Evolutionary conservation across 2,329 filamentous ascomycete genomes (phyloP).

Genomic region (Colletotrichum sidae): DNA sequence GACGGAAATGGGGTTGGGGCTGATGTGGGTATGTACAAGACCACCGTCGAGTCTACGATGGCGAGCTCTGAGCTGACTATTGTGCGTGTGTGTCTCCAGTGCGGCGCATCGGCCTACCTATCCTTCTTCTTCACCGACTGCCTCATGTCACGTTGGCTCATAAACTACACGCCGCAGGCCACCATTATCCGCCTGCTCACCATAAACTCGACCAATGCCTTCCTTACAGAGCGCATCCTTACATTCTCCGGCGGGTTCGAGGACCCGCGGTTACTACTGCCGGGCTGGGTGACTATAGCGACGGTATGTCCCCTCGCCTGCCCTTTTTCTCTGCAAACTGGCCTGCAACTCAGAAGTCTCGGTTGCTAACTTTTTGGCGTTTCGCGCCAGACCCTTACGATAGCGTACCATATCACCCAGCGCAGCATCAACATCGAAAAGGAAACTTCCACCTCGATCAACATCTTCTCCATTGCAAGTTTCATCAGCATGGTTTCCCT

Average conservation of each 20-base stretch:
- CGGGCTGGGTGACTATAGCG: constrained; percentile 83
- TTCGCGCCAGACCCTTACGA: constrained; percentile 71
- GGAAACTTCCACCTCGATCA: constrained; percentile 81
- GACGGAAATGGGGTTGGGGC: constrained; percentile 77
- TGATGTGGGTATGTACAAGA: constrained; percentile 73
- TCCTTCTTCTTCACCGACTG: constrained; percentile 88
- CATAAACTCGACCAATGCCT: constrained; percentile 79
- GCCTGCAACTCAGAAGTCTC: constrained; percentile 11
- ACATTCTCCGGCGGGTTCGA: constrained; percentile 76
- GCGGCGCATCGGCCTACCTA: constrained; percentile 80
- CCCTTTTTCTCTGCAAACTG: background rate
- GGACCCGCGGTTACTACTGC: constrained; percentile 77
- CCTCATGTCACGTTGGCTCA: constrained; percentile 87
- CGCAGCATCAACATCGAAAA: constrained; percentile 84
- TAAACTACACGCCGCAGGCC: constrained; percentile 85
- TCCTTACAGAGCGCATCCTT: constrained; percentile 78
- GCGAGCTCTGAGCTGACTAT: constrained; percentile 27
- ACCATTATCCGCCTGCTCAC: constrained; percentile 84
- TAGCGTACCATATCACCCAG: constrained; percentile 81
- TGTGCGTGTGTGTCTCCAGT: constrained; percentile 57
- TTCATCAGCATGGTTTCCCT: constrained; percentile 81
- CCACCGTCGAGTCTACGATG: background rate
- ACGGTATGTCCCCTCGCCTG: constrained; percentile 62
- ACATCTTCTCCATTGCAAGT: constrained; percentile 80
- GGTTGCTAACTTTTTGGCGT: background rate